Conservation (phyloP, 2,329 filamentous ascomycete species). For the Colletotrichum spaethianum region DNA sequence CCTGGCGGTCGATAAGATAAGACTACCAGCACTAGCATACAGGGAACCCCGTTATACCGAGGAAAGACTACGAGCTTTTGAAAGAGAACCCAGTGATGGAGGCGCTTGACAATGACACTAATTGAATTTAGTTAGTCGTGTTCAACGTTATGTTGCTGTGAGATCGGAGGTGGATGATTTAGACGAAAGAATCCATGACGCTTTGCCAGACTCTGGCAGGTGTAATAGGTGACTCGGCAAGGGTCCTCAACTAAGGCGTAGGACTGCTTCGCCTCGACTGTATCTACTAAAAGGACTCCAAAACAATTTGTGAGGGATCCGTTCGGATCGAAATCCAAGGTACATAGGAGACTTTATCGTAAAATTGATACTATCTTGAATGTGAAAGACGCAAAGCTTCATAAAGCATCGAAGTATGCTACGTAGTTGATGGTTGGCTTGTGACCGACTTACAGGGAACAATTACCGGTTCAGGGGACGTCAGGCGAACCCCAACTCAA, state of each 20-base stretch:
- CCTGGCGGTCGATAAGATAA: slow-evolving; percentile 32
- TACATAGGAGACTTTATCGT: background rate
- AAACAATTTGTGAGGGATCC: background rate
- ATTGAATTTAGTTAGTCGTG: background rate
- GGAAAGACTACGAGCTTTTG: background rate
- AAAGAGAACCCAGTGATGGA: background rate
- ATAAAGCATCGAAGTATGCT: background rate
- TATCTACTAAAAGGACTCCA: background rate
- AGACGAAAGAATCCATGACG: background rate
- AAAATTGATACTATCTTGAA: background rate
- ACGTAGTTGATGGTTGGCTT: background rate
- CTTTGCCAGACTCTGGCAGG: background rate
- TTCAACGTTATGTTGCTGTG: background rate
- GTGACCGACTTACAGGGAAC: background rate
- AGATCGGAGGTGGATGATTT: background rate
- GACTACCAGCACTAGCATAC: background rate
- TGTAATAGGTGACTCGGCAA: background rate
- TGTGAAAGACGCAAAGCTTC: background rate
- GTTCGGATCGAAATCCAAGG: too few relatives aligned
- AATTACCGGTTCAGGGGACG: background rate
- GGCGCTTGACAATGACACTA: background rate
- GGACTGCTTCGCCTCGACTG: background rate
- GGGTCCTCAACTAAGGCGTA: background rate
- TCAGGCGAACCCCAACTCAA: slow-evolving; percentile 10
- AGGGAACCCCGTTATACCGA: slow-evolving; percentile 8